These are phyloP conservation scores for Agaricus subrufescens DNA, from an alignment of 768 basidiomycete genomes.

Conservation along the genomic window DNA sequence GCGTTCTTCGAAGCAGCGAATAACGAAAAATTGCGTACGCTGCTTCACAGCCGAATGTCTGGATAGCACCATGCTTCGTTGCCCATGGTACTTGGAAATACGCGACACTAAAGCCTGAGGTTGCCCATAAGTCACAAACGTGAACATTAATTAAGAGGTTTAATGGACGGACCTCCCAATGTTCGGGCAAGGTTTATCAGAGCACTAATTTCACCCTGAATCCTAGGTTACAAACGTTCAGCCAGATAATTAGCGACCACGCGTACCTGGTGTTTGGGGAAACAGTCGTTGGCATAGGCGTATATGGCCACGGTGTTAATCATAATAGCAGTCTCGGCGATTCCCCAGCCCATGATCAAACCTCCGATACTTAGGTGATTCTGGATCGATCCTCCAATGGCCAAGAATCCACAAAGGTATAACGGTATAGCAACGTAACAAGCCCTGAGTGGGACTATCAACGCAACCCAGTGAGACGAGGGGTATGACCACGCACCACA, in stretches of 20 bases:
- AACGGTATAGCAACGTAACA: conserved; percentile 49
- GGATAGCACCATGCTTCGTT: conserved; percentile 42
- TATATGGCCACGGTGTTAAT: conserved; percentile 49
- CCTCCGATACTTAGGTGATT: conserved; percentile 41
- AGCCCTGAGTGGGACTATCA: conserved; percentile 28
- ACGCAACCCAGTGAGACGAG: too few species aligned
- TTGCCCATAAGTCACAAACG: background rate
- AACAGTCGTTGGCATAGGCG: conserved; percentile 27
- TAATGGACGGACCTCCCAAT: conserved; percentile 32
- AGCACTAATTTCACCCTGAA: conserved; percentile 49
- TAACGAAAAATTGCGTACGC: conserved; percentile 30
- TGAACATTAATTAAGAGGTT: background rate
- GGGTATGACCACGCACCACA: conserved; percentile 33
- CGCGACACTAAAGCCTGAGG: conserved; percentile 43
- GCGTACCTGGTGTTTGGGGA: conserved; percentile 25
- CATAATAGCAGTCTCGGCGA: conserved; percentile 44
- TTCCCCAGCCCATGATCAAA: conserved; percentile 58
- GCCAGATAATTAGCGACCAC: background rate
- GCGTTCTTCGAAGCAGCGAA: background rate
- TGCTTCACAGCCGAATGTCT: conserved; percentile 52
- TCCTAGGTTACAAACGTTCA: background rate
- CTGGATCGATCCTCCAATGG: conserved; percentile 46
- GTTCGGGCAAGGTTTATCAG: conserved; percentile 49
- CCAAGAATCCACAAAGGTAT: conserved; percentile 50
- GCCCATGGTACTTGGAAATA: conserved; percentile 60